Evolutionary conservation across 345 rosid species (phyloP), one percentile per base, ranked within the genome.

Genomic region (Euphorbia tirucalli): DNA sequence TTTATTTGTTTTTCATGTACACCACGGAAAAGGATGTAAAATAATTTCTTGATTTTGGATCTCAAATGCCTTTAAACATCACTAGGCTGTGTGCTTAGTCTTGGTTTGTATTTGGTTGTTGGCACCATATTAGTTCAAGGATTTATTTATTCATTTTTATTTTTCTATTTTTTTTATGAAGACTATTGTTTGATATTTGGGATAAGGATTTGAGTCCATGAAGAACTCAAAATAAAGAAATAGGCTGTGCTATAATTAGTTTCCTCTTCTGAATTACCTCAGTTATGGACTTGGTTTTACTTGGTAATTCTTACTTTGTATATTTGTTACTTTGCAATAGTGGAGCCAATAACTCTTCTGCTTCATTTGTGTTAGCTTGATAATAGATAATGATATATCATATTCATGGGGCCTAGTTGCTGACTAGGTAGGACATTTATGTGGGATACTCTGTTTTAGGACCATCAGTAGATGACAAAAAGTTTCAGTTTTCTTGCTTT

Each of bases 341-440:
- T 32, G 39, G 31, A 27, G 22, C 7, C 66, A 31, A 57, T 66
- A 43, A 56, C 74, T 31, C 10, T 60, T 67, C 72, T 70, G 68
- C 73, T 74, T 64, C 74, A 52, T 71, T 75, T 68, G 71, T 75
- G 74, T 65, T 67, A 72, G 80, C 73, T 71, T 67, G 68, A 21
- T 67, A 65, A 39, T 11, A 67, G 68, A 54, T 46, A 58, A 39
- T 68, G 83, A 78, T 73, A 72, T 74, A 68, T 74, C 72, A n/a
- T 52, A 25, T 35, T 60, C 69, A 68, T 52, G 81, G 79, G 81
- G 61, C 81, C 84, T 71, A 41, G 62, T 39, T 28, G 25, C 58
- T 7, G 65, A 35, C 39, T 35, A 35, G 65, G 59, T 22, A 61
- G 58, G 54, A 59, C 66, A 66, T 64, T 44, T 72, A 52, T 67